A percentile compares a stretch with the other conserved stretches of the same genome.
Evolutionary conservation across 108 stramenopile genomes (phyloP).

Genomic region (Skeletonema grethae): DNA sequence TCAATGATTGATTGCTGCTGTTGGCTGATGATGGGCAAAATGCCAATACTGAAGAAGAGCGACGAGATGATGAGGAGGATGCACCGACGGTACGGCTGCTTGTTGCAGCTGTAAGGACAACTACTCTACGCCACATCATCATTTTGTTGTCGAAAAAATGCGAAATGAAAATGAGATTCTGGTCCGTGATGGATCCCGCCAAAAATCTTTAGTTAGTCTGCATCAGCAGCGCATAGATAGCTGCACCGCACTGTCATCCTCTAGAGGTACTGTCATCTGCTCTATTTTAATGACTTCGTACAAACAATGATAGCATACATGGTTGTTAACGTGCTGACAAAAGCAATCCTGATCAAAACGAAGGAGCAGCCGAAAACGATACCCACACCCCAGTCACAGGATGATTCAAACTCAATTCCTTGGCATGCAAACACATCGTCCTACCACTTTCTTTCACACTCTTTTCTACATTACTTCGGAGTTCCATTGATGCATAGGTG

Average conservation of each 20-base stretch:
- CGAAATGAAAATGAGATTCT: too few relatives aligned
- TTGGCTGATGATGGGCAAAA: not conserved
- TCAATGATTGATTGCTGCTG: not conserved
- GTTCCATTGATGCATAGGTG: constrained; percentile 40
- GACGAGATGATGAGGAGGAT: not conserved
- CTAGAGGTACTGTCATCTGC: too few relatives aligned
- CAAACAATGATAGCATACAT: too few relatives aligned
- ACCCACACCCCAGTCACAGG: constrained; percentile 64
- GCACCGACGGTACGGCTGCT: not conserved
- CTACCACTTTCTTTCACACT: constrained; percentile 34
- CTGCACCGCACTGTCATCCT: too few relatives aligned
- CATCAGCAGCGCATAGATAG: too few relatives aligned
- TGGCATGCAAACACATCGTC: constrained; percentile 72
- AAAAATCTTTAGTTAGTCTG: too few relatives aligned
- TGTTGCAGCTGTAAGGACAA: not conserved
- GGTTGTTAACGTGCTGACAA: too few relatives aligned
- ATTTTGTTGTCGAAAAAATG: too few relatives aligned
- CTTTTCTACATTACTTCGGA: constrained; percentile 40
- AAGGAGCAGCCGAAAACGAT: constrained; percentile 50
- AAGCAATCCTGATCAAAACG: not conserved
- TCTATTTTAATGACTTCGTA: too few relatives aligned
- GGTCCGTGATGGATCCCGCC: too few relatives aligned
- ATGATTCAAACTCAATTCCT: constrained; percentile 60
- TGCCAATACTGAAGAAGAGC: not conserved
- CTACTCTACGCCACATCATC: not conserved